phyloP scores from a whole-genome alignment of 805 yeast genomes.

The baker's yeast (Saccharomyces cerevisiae) region DNA sequence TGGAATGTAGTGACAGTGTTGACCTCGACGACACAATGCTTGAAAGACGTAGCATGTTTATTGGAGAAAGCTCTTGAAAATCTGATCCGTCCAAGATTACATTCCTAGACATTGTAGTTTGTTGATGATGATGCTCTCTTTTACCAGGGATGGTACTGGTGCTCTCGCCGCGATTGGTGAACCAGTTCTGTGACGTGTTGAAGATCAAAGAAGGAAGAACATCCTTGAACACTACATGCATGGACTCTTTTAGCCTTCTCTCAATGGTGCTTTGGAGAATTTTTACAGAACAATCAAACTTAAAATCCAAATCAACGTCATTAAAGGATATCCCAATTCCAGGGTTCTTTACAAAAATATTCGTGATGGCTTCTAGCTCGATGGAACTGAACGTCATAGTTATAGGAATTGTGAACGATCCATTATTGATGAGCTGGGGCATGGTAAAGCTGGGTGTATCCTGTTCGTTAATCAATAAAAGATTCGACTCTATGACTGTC shows the following conservation, averaged over 20 bases:
- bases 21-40: conserved; percentile 68
- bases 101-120: conserved; percentile 1
- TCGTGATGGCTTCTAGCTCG: conserved; percentile 29
- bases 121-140: not conserved
- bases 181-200: conserved; percentile 29
- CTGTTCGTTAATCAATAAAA: conserved; percentile 22
- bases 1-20: conserved; percentile 64
- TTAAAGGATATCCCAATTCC: conserved; percentile 32
- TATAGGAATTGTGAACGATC: conserved; percentile 30
- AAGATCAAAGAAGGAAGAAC: conserved; percentile 29
- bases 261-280: conserved; percentile 29
- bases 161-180: conserved; percentile 8
- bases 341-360: conserved; percentile 27
- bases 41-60: conserved; percentile 58
- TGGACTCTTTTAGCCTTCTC: conserved; percentile 27
- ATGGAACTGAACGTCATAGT: conserved; percentile 29
- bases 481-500: conserved; percentile 31
- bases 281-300: conserved; percentile 31
- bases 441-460: conserved; percentile 25
- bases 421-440: conserved; percentile 28
- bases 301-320: conserved; percentile 30
- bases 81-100: conserved; percentile 23
- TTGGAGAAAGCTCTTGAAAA: conserved; percentile 45
- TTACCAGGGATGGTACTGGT: not conserved
- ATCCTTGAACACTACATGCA: conserved; percentile 29